Percentiles rank a stretch among this genome's conserved stretches.
These are phyloP conservation scores for Rhodotorula sp. DNA, from an alignment of 1,284 basidiomycete species.

Conservation along the genomic window DNA sequence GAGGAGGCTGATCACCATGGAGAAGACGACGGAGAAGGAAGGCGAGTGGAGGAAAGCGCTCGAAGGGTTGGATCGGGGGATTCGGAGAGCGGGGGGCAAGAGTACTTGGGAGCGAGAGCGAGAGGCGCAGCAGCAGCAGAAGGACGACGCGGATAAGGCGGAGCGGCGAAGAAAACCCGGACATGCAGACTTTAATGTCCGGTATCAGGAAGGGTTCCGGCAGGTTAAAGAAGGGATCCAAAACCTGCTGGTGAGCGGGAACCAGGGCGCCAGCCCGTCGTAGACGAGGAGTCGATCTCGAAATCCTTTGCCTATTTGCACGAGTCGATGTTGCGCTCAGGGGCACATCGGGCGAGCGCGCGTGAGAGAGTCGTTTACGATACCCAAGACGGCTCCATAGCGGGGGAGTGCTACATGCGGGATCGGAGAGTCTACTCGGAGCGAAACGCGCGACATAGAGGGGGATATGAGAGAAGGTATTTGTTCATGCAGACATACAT, in stretches of 20 bases:
- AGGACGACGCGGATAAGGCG: background rate
- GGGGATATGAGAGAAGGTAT: no score
- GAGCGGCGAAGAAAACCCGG: conserved; percentile 28
- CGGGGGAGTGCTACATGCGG: no score
- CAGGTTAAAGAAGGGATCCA: conserved; percentile 10
- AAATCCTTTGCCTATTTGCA: no score
- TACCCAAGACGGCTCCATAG: no score
- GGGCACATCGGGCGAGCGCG: no score
- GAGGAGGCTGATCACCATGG: conserved; percentile 81
- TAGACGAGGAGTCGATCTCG: background rate
- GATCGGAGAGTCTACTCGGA: no score
- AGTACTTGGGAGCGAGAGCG: conserved; percentile 9
- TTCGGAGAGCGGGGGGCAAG: conserved; percentile 17
- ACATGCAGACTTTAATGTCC: conserved; percentile 39
- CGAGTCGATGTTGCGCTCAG: no score
- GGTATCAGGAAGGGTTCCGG: conserved; percentile 33
- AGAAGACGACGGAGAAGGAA: conserved; percentile 55
- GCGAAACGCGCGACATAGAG: no score
- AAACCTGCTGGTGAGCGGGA: background rate
- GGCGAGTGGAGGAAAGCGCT: conserved; percentile 19
- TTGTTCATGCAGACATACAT: no score
- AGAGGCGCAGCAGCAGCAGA: conserved; percentile 1
- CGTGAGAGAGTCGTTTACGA: no score
- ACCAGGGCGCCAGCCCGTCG: background rate
- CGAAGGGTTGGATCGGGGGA: conserved; percentile 33